Percentiles rank a stretch among this genome's conserved stretches.
Conservation (phyloP, 192 early-diverging fungal species). For the Rhizophagus prolifer region DNA sequence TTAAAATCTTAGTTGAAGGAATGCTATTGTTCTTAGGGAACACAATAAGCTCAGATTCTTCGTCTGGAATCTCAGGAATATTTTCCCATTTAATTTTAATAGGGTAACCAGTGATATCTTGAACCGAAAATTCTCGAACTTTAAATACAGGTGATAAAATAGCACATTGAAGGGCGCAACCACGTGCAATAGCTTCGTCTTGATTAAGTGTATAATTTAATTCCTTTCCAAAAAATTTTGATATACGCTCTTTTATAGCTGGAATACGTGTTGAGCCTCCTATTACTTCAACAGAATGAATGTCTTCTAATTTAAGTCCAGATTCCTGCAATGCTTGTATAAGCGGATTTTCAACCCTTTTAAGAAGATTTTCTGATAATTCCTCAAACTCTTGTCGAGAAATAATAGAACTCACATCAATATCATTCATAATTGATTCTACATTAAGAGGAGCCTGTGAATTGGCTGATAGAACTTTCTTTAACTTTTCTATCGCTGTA, state of each 20-base stretch:
- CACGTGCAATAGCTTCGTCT: slow-evolving; percentile 96
- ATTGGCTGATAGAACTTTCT: slow-evolving; percentile 97
- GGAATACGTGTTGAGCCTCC: slow-evolving; percentile 95
- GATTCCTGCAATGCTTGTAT: slow-evolving; percentile 75
- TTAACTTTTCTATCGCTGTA: slow-evolving; percentile 88
- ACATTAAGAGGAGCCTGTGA: slow-evolving; percentile 86
- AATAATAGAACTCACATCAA: slow-evolving; percentile 86
- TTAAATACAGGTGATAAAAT: slow-evolving; percentile 96
- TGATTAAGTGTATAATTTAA: slow-evolving; percentile 93
- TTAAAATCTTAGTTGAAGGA: slow-evolving; percentile 88
- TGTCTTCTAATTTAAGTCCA: slow-evolving; percentile 72
- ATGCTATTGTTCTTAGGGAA: slow-evolving; percentile 85
- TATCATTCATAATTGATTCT: slow-evolving; percentile 95
- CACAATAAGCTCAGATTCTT: slow-evolving; percentile 80
- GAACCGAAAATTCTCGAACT: slow-evolving; percentile 92
- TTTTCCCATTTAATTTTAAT: slow-evolving; percentile 88
- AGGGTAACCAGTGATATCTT: slow-evolving; percentile 87
- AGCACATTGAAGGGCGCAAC: slow-evolving; percentile 95
- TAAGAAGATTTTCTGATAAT: slow-evolving; percentile 70
- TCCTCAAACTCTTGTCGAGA: slow-evolving; percentile 84
- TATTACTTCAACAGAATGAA: slow-evolving; percentile 93
- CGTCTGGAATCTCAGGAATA: slow-evolving; percentile 61
- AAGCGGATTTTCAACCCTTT: slow-evolving; percentile 71
- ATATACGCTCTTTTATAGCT: slow-evolving; percentile 85
- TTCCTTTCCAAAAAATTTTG: slow-evolving; percentile 86